A percentile compares a stretch with the other conserved stretches of the same genome.
Conservation (phyloP, 1,284 basidiomycete species). For the Heterobasidion parviporum region DNA sequence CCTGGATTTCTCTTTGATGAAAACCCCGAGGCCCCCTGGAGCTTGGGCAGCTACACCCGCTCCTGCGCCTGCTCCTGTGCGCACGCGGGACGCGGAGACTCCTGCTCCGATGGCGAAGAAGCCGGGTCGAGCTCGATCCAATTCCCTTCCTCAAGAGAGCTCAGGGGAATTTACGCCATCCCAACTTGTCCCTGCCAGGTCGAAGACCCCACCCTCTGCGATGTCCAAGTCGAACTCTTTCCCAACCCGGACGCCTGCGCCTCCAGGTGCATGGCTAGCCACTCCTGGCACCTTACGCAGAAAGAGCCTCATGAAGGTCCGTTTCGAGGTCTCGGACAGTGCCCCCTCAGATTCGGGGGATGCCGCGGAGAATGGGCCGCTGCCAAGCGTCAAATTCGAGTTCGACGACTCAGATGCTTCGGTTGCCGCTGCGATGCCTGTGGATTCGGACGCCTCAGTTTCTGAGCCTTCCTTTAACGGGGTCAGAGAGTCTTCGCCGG, state of each 20-base stretch:
- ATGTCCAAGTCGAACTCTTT: constrained; percentile 29
- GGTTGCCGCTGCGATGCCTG: not conserved
- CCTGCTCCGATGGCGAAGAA: constrained; percentile 1
- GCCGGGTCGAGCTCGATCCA: constrained; percentile 8
- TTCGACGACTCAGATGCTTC: constrained; percentile 2
- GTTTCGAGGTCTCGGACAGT: constrained; percentile 47
- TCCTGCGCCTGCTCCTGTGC: constrained; percentile 31
- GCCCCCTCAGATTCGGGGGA: constrained; percentile 15
- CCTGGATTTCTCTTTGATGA: constrained; percentile 30
- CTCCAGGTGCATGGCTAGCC: constrained; percentile 61
- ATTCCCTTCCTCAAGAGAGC: constrained; percentile 11
- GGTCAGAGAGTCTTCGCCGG: constrained; percentile 9
- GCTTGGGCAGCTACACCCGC: constrained; percentile 59
- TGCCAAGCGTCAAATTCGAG: not conserved
- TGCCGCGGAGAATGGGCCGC: constrained; percentile 7
- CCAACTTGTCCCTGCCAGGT: not conserved
- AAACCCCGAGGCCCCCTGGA: constrained; percentile 64
- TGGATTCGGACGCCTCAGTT: constrained; percentile 3
- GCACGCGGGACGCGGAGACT: constrained; percentile 2
- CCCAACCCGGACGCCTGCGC: constrained; percentile 33
- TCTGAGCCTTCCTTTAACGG: constrained; percentile 12
- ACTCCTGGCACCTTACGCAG: constrained; percentile 45
- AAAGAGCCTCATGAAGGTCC: constrained; percentile 47
- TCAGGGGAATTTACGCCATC: not conserved
- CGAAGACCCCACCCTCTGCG: constrained; percentile 26